Evolutionary conservation across 306 rosid genomes (phyloP).

Genomic region (Cucurbita pepo): DNA sequence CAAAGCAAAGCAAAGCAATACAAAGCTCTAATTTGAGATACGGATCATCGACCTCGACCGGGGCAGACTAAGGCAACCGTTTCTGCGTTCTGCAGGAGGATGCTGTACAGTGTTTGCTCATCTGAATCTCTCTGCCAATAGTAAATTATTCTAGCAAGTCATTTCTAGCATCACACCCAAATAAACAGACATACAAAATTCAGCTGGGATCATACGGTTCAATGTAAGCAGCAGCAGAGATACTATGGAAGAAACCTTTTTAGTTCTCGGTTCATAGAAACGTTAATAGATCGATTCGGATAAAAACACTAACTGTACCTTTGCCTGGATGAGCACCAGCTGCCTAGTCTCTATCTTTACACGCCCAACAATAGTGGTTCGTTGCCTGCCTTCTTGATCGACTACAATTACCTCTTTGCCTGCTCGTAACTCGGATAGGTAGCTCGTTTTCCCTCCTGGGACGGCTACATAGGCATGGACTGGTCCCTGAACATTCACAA

Average conservation of each 20-base stretch:
- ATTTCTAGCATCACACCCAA: neutral
- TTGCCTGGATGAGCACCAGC: constrained; percentile 73
- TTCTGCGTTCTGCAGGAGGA: constrained; percentile 78
- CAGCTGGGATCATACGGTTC: neutral
- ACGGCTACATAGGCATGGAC: constrained; percentile 74
- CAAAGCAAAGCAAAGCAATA: neutral
- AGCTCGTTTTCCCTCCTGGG: constrained; percentile 78
- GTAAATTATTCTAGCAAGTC: neutral
- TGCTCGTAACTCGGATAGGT: constrained; percentile 67
- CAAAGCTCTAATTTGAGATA: neutral
- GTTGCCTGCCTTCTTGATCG: constrained; percentile 59
- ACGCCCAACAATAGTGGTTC: constrained; percentile 66
- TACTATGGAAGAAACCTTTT: neutral
- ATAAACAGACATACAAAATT: neutral
- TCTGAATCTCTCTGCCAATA: constrained; percentile 30
- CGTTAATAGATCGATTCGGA: neutral
- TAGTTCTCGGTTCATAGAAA: neutral
- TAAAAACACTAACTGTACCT: constrained; percentile 23
- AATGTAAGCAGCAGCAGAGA: neutral
- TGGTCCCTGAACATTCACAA: constrained; percentile 41
- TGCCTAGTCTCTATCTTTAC: constrained; percentile 81
- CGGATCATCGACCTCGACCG: constrained; percentile 23
- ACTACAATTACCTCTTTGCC: constrained; percentile 79
- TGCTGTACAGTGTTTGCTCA: constrained; percentile 39
- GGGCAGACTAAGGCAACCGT: constrained; percentile 69